Percentiles rank a stretch among this genome's conserved stretches.
These are phyloP conservation scores for Fusarium tanahbumbuense DNA, from an alignment of 2,329 filamentous ascomycete species.

Conservation along the genomic window DNA sequence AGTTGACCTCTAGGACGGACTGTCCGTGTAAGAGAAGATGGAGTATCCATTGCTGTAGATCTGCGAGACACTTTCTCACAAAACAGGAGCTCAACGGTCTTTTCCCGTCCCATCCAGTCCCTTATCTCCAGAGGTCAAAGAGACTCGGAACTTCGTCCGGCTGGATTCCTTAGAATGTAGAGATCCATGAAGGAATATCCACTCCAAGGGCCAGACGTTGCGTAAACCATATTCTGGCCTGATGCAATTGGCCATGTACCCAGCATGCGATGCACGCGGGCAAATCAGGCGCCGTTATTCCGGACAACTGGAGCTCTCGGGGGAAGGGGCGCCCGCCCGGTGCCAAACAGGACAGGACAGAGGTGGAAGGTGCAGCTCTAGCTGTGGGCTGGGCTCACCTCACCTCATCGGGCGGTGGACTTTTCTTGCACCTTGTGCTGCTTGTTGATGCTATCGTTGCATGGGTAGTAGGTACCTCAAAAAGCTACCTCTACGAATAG, in stretches of 20 bases:
- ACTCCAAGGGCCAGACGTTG: slow-evolving; percentile 24
- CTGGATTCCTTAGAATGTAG: neutral
- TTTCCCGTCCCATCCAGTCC: neutral
- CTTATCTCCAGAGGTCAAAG: slow-evolving; percentile 26
- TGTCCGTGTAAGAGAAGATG: slow-evolving; percentile 18
- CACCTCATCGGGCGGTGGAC: slow-evolving; percentile 21
- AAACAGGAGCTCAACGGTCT: slow-evolving; percentile 8
- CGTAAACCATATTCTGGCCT: slow-evolving; percentile 47
- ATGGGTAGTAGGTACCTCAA: slow-evolving; percentile 24
- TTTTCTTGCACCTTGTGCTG: slow-evolving; percentile 4
- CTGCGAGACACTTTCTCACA: slow-evolving; percentile 9
- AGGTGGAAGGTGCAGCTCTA: slow-evolving; percentile 31
- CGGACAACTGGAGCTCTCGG: slow-evolving; percentile 47
- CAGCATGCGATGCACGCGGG: slow-evolving; percentile 38
- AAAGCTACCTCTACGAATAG: neutral
- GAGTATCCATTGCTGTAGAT: neutral
- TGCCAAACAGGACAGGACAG: slow-evolving; percentile 20
- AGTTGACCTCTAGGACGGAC: neutral
- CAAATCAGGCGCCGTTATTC: slow-evolving; percentile 44
- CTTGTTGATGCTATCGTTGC: slow-evolving; percentile 30
- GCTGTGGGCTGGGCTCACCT: slow-evolving; percentile 41
- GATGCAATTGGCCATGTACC: slow-evolving; percentile 45
- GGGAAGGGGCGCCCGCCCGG: slow-evolving; percentile 38
- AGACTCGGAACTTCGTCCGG: slow-evolving; percentile 7
- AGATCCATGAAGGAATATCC: slow-evolving; percentile 11